These are phyloP conservation scores for Nemania sp. DNA, from an alignment of 2,329 filamentous ascomycete genomes.

Conservation along the genomic window DNA sequence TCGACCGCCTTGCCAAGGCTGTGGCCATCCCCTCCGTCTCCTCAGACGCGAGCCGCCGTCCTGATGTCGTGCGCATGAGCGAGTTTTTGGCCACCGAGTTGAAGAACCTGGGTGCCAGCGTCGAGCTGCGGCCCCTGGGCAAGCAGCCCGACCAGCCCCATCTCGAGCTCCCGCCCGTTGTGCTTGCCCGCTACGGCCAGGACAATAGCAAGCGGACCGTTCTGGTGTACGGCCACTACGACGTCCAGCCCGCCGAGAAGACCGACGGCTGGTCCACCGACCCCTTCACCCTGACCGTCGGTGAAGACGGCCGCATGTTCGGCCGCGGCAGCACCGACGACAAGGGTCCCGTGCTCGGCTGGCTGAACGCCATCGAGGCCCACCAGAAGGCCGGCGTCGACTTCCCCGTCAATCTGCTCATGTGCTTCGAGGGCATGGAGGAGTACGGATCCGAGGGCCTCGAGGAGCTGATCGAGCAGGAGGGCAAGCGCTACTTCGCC, in stretches of 20 bases:
- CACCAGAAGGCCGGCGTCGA: slow-evolving; percentile 94
- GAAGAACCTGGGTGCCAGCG: slow-evolving; percentile 79
- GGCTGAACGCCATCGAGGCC: slow-evolving; percentile 97
- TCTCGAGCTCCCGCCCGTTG: slow-evolving; percentile 88
- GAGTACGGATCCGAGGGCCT: slow-evolving; percentile 97
- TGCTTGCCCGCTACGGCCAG: slow-evolving; percentile 89
- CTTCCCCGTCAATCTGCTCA: slow-evolving; percentile 95
- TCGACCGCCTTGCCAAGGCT: slow-evolving; percentile 85
- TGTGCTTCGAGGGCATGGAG: slow-evolving; percentile 99
- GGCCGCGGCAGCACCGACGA: slow-evolving; percentile 95
- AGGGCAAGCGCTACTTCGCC: slow-evolving; percentile 93
- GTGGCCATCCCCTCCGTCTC: slow-evolving; percentile 96
- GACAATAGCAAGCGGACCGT: slow-evolving; percentile 94
- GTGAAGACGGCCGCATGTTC: slow-evolving; percentile 93
- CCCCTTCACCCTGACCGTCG: slow-evolving; percentile 85
- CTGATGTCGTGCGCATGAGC: slow-evolving; percentile 96
- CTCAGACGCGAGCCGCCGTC: slow-evolving; percentile 83
- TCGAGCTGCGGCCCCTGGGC: slow-evolving; percentile 84
- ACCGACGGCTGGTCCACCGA: slow-evolving; percentile 96
- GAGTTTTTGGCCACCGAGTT: slow-evolving; percentile 87
- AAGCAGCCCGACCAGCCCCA: slow-evolving; percentile 91
- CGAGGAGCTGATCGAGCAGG: slow-evolving; percentile 89
- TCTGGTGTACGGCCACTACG: slow-evolving; percentile 97
- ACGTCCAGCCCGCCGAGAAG: slow-evolving; percentile 92
- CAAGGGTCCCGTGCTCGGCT: slow-evolving; percentile 95